phyloP scores from a whole-genome alignment of 495 filamentous ascomycete species.

The Podospora conica region DNA sequence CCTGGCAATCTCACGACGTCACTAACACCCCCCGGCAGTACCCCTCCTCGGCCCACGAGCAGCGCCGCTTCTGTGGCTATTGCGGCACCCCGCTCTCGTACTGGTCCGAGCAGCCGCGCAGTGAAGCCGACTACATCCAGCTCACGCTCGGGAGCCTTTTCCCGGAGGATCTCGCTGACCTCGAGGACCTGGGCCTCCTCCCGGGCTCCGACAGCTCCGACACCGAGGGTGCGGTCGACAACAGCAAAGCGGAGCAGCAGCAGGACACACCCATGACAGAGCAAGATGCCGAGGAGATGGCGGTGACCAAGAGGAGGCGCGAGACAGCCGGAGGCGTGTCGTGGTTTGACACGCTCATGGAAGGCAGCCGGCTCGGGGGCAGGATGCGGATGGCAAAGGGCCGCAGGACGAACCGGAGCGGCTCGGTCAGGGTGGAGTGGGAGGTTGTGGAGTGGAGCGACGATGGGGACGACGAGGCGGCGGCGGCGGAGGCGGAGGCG shows the following conservation, averaged over 20 bases:
- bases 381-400: constrained; percentile 56
- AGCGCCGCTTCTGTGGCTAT: constrained; percentile 82
- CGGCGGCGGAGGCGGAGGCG: constrained; percentile 41
- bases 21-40: background rate
- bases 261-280: constrained; percentile 9
- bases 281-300: constrained; percentile 11
- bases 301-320: constrained; percentile 23
- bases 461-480: constrained; percentile 51
- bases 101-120: constrained; percentile 66
- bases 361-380: constrained; percentile 61
- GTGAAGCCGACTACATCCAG: constrained; percentile 67
- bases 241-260: background rate
- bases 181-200: constrained; percentile 65
- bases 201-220: constrained; percentile 39
- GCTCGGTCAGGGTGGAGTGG: constrained; percentile 65
- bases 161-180: constrained; percentile 54
- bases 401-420: constrained; percentile 49
- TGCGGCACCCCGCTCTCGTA: constrained; percentile 76
- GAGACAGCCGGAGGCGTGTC: constrained; percentile 50
- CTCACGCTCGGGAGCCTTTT: constrained; percentile 67
- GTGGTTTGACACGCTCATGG: constrained; percentile 78
- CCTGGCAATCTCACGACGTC: background rate
- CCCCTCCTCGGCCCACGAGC: constrained; percentile 57
- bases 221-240: constrained; percentile 28
- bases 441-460: constrained; percentile 74